Evolutionary conservation across 768 basidiomycete genomes (phyloP), one percentile per base, ranked within the genome.

Genomic region (Termitomyces heimii): DNA sequence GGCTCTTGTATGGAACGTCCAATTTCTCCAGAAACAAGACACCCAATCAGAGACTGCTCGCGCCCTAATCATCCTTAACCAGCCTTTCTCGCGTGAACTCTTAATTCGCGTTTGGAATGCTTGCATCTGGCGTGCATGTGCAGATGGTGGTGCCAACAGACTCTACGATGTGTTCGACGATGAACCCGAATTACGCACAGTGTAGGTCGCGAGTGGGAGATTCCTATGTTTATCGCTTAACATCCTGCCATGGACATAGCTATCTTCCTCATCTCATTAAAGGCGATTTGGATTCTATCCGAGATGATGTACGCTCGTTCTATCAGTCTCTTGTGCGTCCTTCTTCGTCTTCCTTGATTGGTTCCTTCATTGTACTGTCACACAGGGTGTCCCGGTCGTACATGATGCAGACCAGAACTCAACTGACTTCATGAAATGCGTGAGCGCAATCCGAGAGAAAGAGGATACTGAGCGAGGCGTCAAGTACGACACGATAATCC

Each of bases 351-450:
- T 31, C 4, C n/a, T 42, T 12, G 8, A 31, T 18, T 16, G 4
- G 18, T 7, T 28, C 24, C 6, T n/a, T n/a, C 4, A 39, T 28
- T 40, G 13, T 28, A n/a, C 24, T 12, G 0, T 48, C 40, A 9
- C 20, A n/a, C 40, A 94, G 92, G 85, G 82, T 32, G 89, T 97
- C 3, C 67, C 70, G 0, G 73, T 96, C 37, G 66, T 84, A 0
- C 71, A 83, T 53, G 95, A 97, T 64, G 61, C 73, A 0, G 83
- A 89, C 66, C 86, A 93, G 67, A 71, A 92, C 66, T 82, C 92
- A n/a, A 98, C 96, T 0, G 97, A 99, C 68, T 79, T 99, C 57
- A 93, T 92, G 88, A 99, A 99, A 71, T 98, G 94, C 65, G 72
- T 98, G 2, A 46, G 63, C 6, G 77, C 84, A 5, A 66, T 98